phyloP scores from a whole-genome alignment of 2,329 filamentous ascomycete genomes.

The Botrytis fabae region DNA sequence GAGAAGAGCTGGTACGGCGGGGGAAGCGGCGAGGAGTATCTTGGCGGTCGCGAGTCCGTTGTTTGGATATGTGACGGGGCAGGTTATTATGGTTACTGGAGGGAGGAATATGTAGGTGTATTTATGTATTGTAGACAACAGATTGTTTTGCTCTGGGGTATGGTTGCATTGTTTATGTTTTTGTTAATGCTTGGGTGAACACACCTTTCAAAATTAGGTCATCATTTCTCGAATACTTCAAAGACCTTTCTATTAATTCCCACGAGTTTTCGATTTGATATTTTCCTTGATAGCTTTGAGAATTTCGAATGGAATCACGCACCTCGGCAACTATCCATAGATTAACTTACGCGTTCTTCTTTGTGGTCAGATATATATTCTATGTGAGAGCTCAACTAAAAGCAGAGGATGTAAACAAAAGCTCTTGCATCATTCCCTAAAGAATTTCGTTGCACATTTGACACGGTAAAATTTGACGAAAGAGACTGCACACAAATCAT shows the following conservation, averaged over 20 bases:
- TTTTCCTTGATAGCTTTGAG: too few species aligned
- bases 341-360: too few species aligned
- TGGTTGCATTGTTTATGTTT: background rate
- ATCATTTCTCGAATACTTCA: background rate
- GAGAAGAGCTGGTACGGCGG: slow-evolving; percentile 71
- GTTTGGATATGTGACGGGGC: slow-evolving; percentile 81
- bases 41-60: slow-evolving; percentile 78
- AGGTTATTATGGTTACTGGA: slow-evolving; percentile 85
- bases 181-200: background rate
- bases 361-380: background rate
- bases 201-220: background rate
- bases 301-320: background rate
- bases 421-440: background rate
- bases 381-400: background rate
- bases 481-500: background rate
- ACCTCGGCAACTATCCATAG: background rate
- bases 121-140: background rate
- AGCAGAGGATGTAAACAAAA: background rate
- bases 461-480: background rate
- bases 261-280: background rate
- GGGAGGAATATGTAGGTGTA: slow-evolving; percentile 59
- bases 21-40: slow-evolving; percentile 76
- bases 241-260: fast-evolving
- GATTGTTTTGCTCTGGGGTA: background rate
- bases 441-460: background rate